phyloP scores from a whole-genome alignment of 2,329 filamentous ascomycete genomes.

The Tricladium varicosporioides region DNA sequence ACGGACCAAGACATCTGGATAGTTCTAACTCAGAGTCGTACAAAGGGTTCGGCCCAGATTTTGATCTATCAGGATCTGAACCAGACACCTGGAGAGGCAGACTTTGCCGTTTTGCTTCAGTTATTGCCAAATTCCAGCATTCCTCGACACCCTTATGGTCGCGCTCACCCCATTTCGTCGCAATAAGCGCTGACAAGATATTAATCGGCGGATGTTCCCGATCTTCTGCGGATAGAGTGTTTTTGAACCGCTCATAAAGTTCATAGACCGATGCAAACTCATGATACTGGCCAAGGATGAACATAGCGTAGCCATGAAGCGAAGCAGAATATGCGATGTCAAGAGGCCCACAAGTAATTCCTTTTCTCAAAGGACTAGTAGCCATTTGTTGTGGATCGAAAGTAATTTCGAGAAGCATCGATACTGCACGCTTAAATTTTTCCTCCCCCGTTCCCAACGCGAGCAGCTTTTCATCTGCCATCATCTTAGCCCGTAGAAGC shows the following conservation, averaged over 20 bases:
- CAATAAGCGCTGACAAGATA: slow-evolving; percentile 67
- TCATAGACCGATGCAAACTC: slow-evolving; percentile 49
- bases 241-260: slow-evolving; percentile 54
- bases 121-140: slow-evolving; percentile 64
- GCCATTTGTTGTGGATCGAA: slow-evolving; percentile 29
- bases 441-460: slow-evolving; percentile 15
- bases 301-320: slow-evolving; percentile 56
- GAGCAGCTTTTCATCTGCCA: slow-evolving; percentile 21
- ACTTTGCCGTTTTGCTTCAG: slow-evolving; percentile 46
- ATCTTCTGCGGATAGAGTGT: slow-evolving; percentile 38
- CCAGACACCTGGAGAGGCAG: slow-evolving; percentile 3
- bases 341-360: slow-evolving; percentile 17
- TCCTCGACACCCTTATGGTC: slow-evolving; percentile 59
- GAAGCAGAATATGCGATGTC: slow-evolving; percentile 29
- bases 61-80: not conserved
- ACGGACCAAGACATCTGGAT: slow-evolving; percentile 42
- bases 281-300: slow-evolving; percentile 48
- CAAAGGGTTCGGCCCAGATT: slow-evolving; percentile 7
- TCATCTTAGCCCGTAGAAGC: slow-evolving; percentile 35
- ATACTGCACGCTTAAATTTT: slow-evolving; percentile 25
- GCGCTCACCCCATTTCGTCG: slow-evolving; percentile 55
- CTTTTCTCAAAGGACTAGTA: slow-evolving; percentile 24
- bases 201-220: slow-evolving; percentile 45
- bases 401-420: slow-evolving; percentile 26
- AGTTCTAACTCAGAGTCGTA: slow-evolving; percentile 40